Evolutionary conservation across 2,329 filamentous ascomycete genomes (phyloP).

Genomic region (Fusarium robinianum): DNA sequence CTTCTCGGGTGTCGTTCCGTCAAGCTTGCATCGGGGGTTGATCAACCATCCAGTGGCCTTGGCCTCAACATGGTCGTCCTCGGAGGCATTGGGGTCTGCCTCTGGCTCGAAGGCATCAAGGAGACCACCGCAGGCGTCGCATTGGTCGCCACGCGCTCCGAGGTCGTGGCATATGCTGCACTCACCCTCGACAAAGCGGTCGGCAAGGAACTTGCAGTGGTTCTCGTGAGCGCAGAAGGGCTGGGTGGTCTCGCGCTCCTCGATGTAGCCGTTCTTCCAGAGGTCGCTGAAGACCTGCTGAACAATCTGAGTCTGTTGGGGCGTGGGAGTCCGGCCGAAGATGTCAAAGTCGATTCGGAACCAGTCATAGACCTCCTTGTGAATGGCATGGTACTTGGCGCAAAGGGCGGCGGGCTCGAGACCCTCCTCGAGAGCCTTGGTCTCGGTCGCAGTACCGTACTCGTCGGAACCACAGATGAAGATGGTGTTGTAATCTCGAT

Average conservation of each 20-base stretch:
- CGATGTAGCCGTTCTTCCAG: constrained; percentile 84
- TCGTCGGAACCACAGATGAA: constrained; percentile 90
- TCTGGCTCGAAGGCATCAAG: constrained; percentile 69
- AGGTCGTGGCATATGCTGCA: constrained; percentile 75
- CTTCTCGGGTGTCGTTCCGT: constrained; percentile 78
- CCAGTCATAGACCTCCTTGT: constrained; percentile 92
- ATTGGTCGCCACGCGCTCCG: constrained; percentile 75
- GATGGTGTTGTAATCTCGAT: constrained; percentile 76
- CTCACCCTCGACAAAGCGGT: constrained; percentile 81
- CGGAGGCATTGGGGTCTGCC: constrained; percentile 42
- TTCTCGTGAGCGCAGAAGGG: constrained; percentile 76
- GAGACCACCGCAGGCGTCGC: constrained; percentile 73
- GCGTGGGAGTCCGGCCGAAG: constrained; percentile 90
- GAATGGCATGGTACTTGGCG: constrained; percentile 88
- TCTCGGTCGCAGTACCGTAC: constrained; percentile 95
- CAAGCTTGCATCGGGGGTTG: constrained; percentile 89
- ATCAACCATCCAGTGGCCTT: constrained; percentile 61
- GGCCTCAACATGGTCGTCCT: constrained; percentile 42
- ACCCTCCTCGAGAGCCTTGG: constrained; percentile 88
- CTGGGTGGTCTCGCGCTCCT: constrained; percentile 85
- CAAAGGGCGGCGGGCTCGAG: constrained; percentile 83
- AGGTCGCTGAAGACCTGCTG: constrained; percentile 89
- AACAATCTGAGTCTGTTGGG: constrained; percentile 87
- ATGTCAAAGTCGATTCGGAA: constrained; percentile 94
- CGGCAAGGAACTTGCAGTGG: constrained; percentile 78